Base-by-base conservation (phyloP, 441 rosid genomes). In the Raphanus hybrid region DNA sequence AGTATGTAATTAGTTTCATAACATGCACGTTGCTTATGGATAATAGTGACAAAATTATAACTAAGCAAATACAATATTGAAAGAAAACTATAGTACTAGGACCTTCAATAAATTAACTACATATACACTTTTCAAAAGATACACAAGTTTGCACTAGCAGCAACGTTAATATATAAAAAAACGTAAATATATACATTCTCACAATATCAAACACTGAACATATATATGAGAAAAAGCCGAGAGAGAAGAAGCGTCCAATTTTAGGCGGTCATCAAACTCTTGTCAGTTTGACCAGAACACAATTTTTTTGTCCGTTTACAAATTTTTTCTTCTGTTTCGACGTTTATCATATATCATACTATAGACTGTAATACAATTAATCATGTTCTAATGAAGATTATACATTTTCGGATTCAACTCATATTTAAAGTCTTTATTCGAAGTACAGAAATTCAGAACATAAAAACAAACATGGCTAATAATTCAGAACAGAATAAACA, bases 201-300 rank as follows among this genome's bases (percentile, higher is more conserved):
- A 27, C 16, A 16, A 29, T 16, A 59, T 34, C 34, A 67, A 67
- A 67, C 52, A 67, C 67, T 67, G 10, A 67, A 15, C 23, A 58
- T 34, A 48, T 48, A 50, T 5, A 58, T 23, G 6, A n/a, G n/a
- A n/a, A n/a, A n/a, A n/a, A n/a, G 66, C 5, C 70, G 48, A 76
- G 67, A 41, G 43, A 64, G 60, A 52, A 55, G 16, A 43, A 26
- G 58, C 67, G 55, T 70, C 58, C 58, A 15, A 6, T 54, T 54
- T 54, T 54, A 54, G 9, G 65, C 34, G 63, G 55, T 37, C 70
- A 52, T 67, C 50, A 59, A 45, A 16, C 64, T 72, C 74, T 70
- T 72, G 48, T 67, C 74, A 78, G 64, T 72, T 72, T 72, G 74
- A 72, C 77, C 35, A 72, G 5, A 72, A 11, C 60, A 60, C 45